Percentiles rank a stretch among this genome's conserved stretches.
phyloP scores from a whole-genome alignment of 306 rosid genomes.

The Ormosia semicastrata region DNA sequence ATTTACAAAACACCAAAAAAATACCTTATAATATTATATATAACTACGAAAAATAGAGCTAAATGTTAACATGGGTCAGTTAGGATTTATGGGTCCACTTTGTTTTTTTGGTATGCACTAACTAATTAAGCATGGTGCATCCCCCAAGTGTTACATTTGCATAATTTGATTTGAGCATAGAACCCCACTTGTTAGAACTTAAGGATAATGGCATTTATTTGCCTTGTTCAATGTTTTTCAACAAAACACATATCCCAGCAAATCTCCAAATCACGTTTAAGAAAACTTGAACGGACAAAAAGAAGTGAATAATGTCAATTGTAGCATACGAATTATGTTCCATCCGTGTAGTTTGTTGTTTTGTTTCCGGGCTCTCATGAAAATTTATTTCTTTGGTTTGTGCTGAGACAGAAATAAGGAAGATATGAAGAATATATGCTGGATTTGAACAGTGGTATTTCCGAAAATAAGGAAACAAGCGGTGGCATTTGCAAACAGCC shows the following conservation, averaged over 20 bases:
- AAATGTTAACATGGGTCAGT: constrained; percentile 4
- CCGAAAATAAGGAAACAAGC: neutral
- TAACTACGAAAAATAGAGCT: neutral
- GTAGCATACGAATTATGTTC: constrained; percentile 19
- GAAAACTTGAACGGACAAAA: constrained; percentile 27
- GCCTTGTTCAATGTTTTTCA: constrained; percentile 45
- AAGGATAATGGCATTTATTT: constrained; percentile 51
- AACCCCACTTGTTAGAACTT: constrained; percentile 48
- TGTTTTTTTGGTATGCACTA: constrained; percentile 24
- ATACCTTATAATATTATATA: no score
- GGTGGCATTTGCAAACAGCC: neutral
- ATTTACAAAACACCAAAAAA: no score
- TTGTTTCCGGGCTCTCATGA: constrained; percentile 29
- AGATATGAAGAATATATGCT: constrained; percentile 53
- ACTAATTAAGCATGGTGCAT: constrained; percentile 44
- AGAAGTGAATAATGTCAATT: neutral
- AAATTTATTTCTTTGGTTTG: constrained; percentile 31
- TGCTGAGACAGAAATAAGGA: constrained; percentile 32
- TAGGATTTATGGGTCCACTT: constrained; percentile 34
- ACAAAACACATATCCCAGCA: constrained; percentile 32
- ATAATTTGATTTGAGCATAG: constrained; percentile 23
- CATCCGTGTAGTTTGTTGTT: constrained; percentile 25
- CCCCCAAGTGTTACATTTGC: constrained; percentile 41
- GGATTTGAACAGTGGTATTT: constrained; percentile 26
- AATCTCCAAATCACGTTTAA: constrained; percentile 31